Evolutionary conservation across 768 basidiomycete species (phyloP), one percentile per base, ranked within the genome.

Genomic region (Lactarius deliciosus): DNA sequence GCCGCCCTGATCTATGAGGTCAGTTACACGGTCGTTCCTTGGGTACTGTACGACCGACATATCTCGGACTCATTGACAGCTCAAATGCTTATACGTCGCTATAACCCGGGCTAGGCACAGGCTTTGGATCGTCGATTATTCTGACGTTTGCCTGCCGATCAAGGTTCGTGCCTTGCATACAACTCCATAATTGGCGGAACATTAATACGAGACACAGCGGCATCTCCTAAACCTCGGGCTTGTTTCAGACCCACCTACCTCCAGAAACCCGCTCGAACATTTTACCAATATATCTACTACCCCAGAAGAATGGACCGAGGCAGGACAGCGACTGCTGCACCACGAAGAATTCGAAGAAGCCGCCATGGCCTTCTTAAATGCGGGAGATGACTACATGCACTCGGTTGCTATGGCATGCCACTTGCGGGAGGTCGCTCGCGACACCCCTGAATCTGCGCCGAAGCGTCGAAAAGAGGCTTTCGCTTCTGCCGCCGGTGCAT

Each of bases 41-140:
- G 16, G n/a, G n/a, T 18, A 11, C 8, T 56, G n/a, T 36, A 20
- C 8, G 10, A 5, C 25, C 63, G 15, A 66, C 38, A 6, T 18
- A 0, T 9, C 36, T 10, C n/a, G n/a, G n/a, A n/a, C n/a, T n/a
- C 11, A 0, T 10, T 9, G 4, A 6, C 36, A 89, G 88, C 77
- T 91, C 25, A 90, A 91, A 70, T 81, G 79, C 54, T 75, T 91
- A 0, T 91, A 91, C 64, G 89, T 91, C 3, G 89, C 87, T 0
- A 81, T 89, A 18, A 91, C 90, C 0, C 75, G 89, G 50, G 88
- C 89, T 1, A 80, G 86, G 47, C 87, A 85, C 64, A 87, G 88
- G 60, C 72, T 91, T 7, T 89, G 89, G 87, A 84, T 91, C 22
- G 82, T 83, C 1, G 90, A 91, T 5, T 74, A 84, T 30, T 86